phyloP scores from a whole-genome alignment of 805 yeast genomes.

The Monosporozyma siamensis region DNA sequence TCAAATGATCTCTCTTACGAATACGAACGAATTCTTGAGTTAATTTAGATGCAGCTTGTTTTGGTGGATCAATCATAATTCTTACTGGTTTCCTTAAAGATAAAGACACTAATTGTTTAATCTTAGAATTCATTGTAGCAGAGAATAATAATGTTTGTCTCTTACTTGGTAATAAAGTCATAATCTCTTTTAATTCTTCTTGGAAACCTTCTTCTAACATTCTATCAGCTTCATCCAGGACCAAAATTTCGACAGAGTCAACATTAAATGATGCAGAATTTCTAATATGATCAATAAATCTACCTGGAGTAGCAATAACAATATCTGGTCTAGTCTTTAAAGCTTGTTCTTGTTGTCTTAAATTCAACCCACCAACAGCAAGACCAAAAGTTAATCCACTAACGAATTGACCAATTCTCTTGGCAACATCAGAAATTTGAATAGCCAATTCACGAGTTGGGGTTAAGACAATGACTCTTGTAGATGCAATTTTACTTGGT shows the following conservation, averaged over 20 bases:
- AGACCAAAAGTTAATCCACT: slow-evolving; percentile 75
- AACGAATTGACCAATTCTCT: slow-evolving; percentile 69
- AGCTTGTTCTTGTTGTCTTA: slow-evolving; percentile 92
- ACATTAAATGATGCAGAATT: slow-evolving; percentile 89
- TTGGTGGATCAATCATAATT: slow-evolving; percentile 94
- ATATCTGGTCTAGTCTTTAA: slow-evolving; percentile 88
- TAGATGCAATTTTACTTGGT: slow-evolving; percentile 76
- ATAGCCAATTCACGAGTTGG: slow-evolving; percentile 98
- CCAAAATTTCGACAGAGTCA: slow-evolving; percentile 84
- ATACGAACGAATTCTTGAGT: slow-evolving; percentile 91
- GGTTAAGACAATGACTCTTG: slow-evolving; percentile 82
- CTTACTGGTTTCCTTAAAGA: slow-evolving; percentile 87
- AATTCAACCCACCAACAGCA: slow-evolving; percentile 96
- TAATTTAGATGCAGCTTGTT: slow-evolving; percentile 83
- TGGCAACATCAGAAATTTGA: slow-evolving; percentile 91
- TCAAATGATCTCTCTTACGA: slow-evolving; percentile 75
- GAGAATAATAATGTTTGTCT: slow-evolving; percentile 92
- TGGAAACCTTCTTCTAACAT: slow-evolving; percentile 99
- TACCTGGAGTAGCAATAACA: slow-evolving; percentile 97
- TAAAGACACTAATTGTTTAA: slow-evolving; percentile 77
- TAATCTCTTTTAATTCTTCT: slow-evolving; percentile 83
- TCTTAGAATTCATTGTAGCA: slow-evolving; percentile 95
- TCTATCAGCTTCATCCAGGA: slow-evolving; percentile 96
- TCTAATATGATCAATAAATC: slow-evolving; percentile 93
- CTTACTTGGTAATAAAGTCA: slow-evolving; percentile 76